phyloP scores from a whole-genome alignment of 176 grass and related monocot species.

The Zea luxurians region DNA sequence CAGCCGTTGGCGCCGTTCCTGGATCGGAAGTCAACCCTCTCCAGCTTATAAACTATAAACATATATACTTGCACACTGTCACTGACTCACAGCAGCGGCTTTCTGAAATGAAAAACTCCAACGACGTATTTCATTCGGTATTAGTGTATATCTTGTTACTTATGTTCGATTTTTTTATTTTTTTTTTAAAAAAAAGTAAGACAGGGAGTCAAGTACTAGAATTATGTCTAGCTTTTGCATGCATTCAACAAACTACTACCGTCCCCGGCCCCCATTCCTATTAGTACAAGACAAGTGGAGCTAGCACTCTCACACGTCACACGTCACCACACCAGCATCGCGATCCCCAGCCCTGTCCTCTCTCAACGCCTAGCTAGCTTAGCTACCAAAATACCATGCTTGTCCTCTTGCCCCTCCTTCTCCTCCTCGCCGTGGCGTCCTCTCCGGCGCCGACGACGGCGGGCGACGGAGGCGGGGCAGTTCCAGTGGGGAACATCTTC shows the following conservation, averaged over 20 bases:
- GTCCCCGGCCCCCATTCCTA: not conserved
- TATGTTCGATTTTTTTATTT: no score
- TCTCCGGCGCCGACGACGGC: not conserved
- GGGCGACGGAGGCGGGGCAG: conserved; percentile 3
- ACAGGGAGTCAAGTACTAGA: not conserved
- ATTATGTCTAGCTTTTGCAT: not conserved
- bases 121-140: not conserved
- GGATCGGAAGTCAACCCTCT: conserved; percentile 23
- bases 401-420: conserved; percentile 39
- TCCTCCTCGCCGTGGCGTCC: conserved; percentile 9
- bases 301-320: conserved; percentile 4
- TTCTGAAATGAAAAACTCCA: not conserved
- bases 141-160: not conserved
- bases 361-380: not conserved
- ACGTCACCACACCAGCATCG: not conserved
- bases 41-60: conserved; percentile 4
- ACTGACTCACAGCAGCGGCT: not conserved
- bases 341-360: not conserved
- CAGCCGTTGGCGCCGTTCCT: not conserved
- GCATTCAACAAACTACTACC: not conserved
- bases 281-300: not conserved
- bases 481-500: conserved; percentile 35
- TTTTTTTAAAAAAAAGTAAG: not conserved
- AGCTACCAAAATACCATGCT: conserved; percentile 13
- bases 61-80: conserved; percentile 28